Evolutionary conservation across 257 asterid species (phyloP).

Genomic region (Ocimum tenuiflorum): DNA sequence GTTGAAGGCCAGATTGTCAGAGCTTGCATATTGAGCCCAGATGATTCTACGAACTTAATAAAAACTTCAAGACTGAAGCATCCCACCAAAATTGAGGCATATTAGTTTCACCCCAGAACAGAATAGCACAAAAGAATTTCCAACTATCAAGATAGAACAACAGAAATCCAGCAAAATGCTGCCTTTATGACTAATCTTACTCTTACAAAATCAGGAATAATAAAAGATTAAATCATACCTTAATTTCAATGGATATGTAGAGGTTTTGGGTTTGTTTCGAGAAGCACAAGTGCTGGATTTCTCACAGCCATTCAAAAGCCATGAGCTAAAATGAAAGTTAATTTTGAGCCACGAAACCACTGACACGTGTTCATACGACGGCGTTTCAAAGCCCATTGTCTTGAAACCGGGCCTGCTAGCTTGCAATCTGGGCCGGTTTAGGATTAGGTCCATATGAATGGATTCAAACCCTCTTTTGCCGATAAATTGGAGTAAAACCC

Average conservation of each 20-base stretch:
- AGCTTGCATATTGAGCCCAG: conserved; percentile 56
- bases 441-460: not conserved
- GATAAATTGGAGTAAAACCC: too few relatives aligned
- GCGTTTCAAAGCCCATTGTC: not conserved
- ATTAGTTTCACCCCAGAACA: not conserved
- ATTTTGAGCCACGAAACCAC: conserved; percentile 17
- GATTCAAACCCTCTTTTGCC: too few relatives aligned
- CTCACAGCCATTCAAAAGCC: conserved; percentile 42
- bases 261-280: conserved; percentile 1
- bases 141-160: conserved; percentile 1
- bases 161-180: not conserved
- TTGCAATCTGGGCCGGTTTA: not conserved
- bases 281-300: conserved; percentile 14
- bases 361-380: conserved; percentile 8
- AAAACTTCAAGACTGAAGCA: not conserved
- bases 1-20: conserved; percentile 51
- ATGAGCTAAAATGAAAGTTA: conserved; percentile 1
- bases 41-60: conserved; percentile 13
- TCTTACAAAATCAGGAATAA: not conserved
- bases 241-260: not conserved
- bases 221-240: conserved; percentile 20
- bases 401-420: not conserved
- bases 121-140: not conserved
- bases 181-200: not conserved
- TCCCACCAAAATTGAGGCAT: conserved; percentile 16